phyloP scores from a whole-genome alignment of 106 monocot species.

The Dioscorea zingiberensis region DNA sequence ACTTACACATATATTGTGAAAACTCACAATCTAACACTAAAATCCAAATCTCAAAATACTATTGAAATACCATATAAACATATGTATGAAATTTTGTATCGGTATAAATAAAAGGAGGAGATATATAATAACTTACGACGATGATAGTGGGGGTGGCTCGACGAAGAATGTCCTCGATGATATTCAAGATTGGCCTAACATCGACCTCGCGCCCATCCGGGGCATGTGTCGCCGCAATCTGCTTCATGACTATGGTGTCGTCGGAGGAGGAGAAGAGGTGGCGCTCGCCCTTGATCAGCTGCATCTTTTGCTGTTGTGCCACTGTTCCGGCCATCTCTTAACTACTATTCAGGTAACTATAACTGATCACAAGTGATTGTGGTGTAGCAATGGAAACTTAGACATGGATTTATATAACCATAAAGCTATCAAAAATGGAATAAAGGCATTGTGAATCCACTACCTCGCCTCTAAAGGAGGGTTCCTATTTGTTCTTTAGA shows the following conservation, averaged over 20 bases:
- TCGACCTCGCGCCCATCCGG: constrained; percentile 68
- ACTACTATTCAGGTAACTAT: no score
- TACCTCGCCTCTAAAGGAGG: constrained; percentile 24
- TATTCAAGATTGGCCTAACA: constrained; percentile 36
- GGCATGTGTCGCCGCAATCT: constrained; percentile 56
- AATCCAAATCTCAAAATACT: background rate
- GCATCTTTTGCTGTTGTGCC: constrained; percentile 33
- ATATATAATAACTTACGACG: constrained; percentile 15
- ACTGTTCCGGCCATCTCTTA: constrained; percentile 6
- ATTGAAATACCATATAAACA: background rate
- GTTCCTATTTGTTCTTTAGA: background rate
- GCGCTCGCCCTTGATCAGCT: constrained; percentile 43
- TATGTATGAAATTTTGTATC: background rate
- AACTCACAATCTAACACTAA: no score
- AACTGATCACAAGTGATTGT: background rate
- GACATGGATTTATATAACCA: background rate
- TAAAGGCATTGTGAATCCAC: constrained; percentile 17
- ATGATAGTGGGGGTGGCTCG: constrained; percentile 44
- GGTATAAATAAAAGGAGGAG: no score
- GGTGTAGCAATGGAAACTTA: background rate
- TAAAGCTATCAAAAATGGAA: constrained; percentile 2
- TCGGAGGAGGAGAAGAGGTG: constrained; percentile 64
- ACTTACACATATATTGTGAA: background rate
- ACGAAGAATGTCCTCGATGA: constrained; percentile 54
- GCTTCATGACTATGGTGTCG: constrained; percentile 54